Conservation (phyloP, 2,329 filamentous ascomycete genomes). For the Pseudocercospora ulei region DNA sequence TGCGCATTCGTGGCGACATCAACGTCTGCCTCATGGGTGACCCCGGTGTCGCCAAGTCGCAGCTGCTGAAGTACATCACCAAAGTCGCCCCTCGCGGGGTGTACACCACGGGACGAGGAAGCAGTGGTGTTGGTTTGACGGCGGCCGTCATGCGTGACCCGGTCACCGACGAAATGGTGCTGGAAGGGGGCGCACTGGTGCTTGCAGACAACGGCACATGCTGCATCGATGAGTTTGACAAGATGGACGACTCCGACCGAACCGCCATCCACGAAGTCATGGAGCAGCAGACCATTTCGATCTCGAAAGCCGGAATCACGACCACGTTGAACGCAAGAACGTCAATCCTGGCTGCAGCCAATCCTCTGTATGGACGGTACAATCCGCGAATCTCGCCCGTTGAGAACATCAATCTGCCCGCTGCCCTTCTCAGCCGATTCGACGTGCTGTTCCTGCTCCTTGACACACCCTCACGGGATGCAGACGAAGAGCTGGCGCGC, state of each 20-base stretch:
- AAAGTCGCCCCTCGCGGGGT: constrained; percentile 92
- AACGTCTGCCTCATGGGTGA: constrained; percentile 99
- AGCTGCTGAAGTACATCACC: constrained; percentile 94
- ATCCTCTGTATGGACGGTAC: constrained; percentile 94
- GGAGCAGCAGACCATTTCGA: constrained; percentile 80
- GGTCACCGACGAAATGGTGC: constrained; percentile 74
- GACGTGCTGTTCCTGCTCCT: constrained; percentile 94
- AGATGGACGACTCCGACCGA: constrained; percentile 76
- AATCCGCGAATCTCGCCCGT: constrained; percentile 95
- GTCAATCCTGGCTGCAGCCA: constrained; percentile 74
- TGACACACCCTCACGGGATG: constrained; percentile 81
- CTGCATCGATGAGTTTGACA: constrained; percentile 81
- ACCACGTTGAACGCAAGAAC: constrained; percentile 94
- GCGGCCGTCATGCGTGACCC: constrained; percentile 76
- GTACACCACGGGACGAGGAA: constrained; percentile 71
- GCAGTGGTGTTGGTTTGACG: constrained; percentile 71
- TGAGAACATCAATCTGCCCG: constrained; percentile 98
- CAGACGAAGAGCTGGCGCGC: constrained; percentile 83
- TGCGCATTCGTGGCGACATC: constrained; percentile 98
- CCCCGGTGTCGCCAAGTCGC: constrained; percentile 97
- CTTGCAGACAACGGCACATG: constrained; percentile 75
- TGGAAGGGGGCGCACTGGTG: constrained; percentile 70
- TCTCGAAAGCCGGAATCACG: constrained; percentile 87
- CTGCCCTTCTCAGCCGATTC: constrained; percentile 90
- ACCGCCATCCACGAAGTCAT: constrained; percentile 81